Evolutionary conservation across 2,329 filamentous ascomycete species (phyloP).

Genomic region (Exophiala bonariae): DNA sequence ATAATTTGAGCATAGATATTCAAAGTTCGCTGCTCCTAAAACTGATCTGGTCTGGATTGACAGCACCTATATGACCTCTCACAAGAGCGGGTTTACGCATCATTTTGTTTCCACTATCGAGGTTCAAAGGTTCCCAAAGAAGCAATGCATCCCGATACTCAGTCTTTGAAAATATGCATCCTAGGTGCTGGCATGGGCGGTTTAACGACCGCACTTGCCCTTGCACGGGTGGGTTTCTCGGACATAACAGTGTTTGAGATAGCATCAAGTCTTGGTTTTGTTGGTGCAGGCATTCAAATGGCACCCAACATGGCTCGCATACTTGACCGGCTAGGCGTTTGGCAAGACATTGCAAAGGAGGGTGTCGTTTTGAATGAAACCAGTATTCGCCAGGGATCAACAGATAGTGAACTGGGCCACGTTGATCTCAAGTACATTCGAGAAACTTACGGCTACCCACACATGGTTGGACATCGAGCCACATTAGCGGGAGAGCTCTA

Average conservation of each 20-base stretch:
- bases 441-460: conserved; percentile 69
- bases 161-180: conserved; percentile 41
- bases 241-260: conserved; percentile 73
- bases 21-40: too few species aligned
- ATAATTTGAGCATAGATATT: too few species aligned
- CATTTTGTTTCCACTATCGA: too few species aligned
- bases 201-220: conserved; percentile 67
- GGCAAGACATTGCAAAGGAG: conserved; percentile 68
- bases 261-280: conserved; percentile 73
- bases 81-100: too few species aligned
- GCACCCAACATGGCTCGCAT: conserved; percentile 81
- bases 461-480: conserved; percentile 77
- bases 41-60: too few species aligned
- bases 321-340: conserved; percentile 70
- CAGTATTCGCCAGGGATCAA: conserved; percentile 71
- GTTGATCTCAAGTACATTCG: conserved; percentile 69
- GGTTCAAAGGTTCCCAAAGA: too few species aligned
- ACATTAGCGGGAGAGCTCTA: conserved; percentile 70
- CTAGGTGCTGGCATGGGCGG: conserved; percentile 69
- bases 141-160: conserved; percentile 16
- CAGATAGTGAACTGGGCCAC: conserved; percentile 67
- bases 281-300: conserved; percentile 81
- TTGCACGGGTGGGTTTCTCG: conserved; percentile 74
- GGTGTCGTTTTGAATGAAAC: conserved; percentile 70
- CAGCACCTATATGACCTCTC: too few species aligned